Evolutionary conservation across 108 stramenopile species (phyloP).

Genomic region (Pseudonitzschia delicatissima): DNA sequence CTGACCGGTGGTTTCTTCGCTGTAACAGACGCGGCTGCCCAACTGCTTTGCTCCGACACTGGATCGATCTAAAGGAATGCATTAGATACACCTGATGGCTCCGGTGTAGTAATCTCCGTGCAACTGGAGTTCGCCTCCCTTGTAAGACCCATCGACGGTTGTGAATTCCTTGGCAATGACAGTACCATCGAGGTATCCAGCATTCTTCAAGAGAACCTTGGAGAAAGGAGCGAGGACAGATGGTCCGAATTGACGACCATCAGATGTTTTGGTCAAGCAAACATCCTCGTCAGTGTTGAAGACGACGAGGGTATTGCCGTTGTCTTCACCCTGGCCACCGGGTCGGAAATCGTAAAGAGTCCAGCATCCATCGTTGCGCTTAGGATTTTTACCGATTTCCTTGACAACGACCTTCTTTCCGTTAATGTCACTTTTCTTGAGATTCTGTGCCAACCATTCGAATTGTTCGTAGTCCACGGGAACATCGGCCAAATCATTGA

Average conservation of each 20-base stretch:
- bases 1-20: too few species aligned
- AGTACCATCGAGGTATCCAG: conserved; percentile 16
- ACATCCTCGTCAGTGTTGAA: conserved; percentile 19
- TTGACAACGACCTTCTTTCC: conserved; percentile 8
- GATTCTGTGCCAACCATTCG: neutral
- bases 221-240: conserved; percentile 27
- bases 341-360: neutral
- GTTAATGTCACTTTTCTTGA: neutral
- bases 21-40: too few species aligned
- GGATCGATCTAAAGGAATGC: too few species aligned
- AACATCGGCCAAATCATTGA: neutral
- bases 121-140: neutral
- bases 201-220: conserved; percentile 3
- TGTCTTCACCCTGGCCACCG: conserved; percentile 1
- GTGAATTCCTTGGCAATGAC: conserved; percentile 7
- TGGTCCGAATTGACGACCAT: conserved; percentile 23
- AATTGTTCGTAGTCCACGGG: neutral
- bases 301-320: conserved; percentile 1
- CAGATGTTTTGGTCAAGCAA: neutral
- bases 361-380: too few species aligned
- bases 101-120: neutral
- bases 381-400: neutral
- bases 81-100: neutral
- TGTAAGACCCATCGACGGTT: conserved; percentile 1
- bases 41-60: too few species aligned